phyloP scores from a whole-genome alignment of 257 asterid genomes.

The Solanum paucissectum region DNA sequence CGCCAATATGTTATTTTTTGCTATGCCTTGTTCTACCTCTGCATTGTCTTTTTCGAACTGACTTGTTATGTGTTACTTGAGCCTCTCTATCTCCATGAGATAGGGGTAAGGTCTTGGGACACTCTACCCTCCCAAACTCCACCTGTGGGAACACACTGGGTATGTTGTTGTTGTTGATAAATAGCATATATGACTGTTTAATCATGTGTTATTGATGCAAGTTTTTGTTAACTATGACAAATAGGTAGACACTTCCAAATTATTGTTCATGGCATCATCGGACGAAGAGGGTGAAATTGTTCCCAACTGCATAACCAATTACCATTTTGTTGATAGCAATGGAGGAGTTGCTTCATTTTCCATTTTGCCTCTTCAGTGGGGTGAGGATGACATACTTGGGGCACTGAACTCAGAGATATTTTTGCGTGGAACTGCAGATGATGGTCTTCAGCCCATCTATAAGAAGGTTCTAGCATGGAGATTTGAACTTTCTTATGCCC shows the following conservation, averaged over 20 bases:
- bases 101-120: neutral
- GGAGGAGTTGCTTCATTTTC: constrained; percentile 34
- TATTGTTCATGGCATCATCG: constrained; percentile 37
- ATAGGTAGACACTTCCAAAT: neutral
- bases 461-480: constrained; percentile 57
- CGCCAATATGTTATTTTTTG: neutral
- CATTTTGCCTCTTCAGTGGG: constrained; percentile 41
- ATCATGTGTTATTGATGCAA: neutral
- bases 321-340: constrained; percentile 21
- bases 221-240: neutral
- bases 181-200: neutral
- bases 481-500: constrained; percentile 31
- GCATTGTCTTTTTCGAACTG: neutral
- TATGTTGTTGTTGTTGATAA: neutral
- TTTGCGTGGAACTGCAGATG: constrained; percentile 32
- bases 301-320: constrained; percentile 27
- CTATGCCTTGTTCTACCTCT: neutral
- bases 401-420: constrained; percentile 9
- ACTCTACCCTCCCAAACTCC: neutral
- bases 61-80: neutral
- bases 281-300: constrained; percentile 67
- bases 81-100: neutral
- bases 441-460: constrained; percentile 26
- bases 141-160: neutral
- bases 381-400: constrained; percentile 1